A percentile compares a stretch with the other conserved stretches of the same genome.
These are phyloP conservation scores for Starmerella vitae DNA, from an alignment of 805 yeast species.

Conservation along the genomic window DNA sequence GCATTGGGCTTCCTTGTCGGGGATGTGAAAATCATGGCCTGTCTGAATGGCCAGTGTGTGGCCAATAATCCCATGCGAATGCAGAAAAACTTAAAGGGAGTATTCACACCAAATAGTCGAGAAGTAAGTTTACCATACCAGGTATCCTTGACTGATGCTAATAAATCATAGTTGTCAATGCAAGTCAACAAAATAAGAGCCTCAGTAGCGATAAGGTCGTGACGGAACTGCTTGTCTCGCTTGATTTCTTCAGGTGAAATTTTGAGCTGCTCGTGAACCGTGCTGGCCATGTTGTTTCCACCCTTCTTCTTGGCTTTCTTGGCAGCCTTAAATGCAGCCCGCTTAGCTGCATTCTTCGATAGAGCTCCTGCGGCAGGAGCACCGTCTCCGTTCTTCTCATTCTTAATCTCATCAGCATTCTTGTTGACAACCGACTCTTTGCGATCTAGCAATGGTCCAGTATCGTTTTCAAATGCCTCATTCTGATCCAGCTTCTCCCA, in stretches of 20 bases:
- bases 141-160: slow-evolving; percentile 24
- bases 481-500: slow-evolving; percentile 26
- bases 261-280: slow-evolving; percentile 16
- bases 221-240: slow-evolving; percentile 25
- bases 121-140: slow-evolving; percentile 23
- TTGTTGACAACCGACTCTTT: slow-evolving; percentile 16
- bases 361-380: slow-evolving; percentile 2
- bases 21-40: slow-evolving; percentile 31
- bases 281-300: slow-evolving; percentile 10
- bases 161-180: slow-evolving; percentile 31
- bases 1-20: slow-evolving; percentile 32
- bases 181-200: slow-evolving; percentile 31
- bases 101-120: slow-evolving; percentile 25
- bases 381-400: background rate
- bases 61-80: slow-evolving; percentile 33
- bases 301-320: slow-evolving; percentile 20
- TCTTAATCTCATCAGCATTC: slow-evolving; percentile 7
- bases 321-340: slow-evolving; percentile 22
- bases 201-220: slow-evolving; percentile 30
- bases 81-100: slow-evolving; percentile 26
- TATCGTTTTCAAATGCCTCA: slow-evolving; percentile 16
- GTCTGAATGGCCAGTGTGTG: slow-evolving; percentile 36
- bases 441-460: slow-evolving; percentile 9
- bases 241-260: slow-evolving; percentile 22
- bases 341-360: slow-evolving; percentile 26